A percentile compares a stretch with the other conserved stretches of the same genome.
Evolutionary conservation across 2,329 filamentous ascomycete species (phyloP).

Genomic region (Tolypocladium paradoxum): DNA sequence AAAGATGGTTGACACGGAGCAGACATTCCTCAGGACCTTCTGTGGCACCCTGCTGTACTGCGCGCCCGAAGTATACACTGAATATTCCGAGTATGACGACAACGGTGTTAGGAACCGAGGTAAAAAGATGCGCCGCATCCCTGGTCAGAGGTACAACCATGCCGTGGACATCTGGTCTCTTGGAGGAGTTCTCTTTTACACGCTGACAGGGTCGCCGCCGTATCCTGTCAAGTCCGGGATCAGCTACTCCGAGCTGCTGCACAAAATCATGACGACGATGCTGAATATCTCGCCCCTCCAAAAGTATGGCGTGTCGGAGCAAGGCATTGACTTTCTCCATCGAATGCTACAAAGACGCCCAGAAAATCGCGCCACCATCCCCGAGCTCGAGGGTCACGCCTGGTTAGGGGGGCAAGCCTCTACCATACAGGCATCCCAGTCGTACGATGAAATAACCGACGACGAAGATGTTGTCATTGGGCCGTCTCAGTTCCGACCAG

Average conservation of each 20-base stretch:
- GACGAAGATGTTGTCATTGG: conserved; percentile 45
- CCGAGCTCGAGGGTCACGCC: conserved; percentile 56
- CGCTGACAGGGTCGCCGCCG: conserved; percentile 69
- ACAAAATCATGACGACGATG: conserved; percentile 72
- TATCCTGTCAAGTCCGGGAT: conserved; percentile 70
- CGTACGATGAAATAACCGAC: conserved; percentile 52
- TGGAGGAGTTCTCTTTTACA: conserved; percentile 81
- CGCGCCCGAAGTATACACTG: conserved; percentile 89
- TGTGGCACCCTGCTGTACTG: conserved; percentile 94
- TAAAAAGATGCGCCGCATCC: conserved; percentile 49
- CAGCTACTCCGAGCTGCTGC: conserved; percentile 67
- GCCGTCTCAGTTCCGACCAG: conserved; percentile 45
- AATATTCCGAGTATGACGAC: conserved; percentile 58
- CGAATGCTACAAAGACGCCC: conserved; percentile 79
- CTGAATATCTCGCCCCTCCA: conserved; percentile 57
- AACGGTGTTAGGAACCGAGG: conserved; percentile 51
- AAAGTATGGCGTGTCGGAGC: conserved; percentile 45
- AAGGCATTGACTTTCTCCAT: conserved; percentile 62
- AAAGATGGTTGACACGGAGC: conserved; percentile 81
- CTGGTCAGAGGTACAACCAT: conserved; percentile 67
- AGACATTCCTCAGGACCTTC: conserved; percentile 91
- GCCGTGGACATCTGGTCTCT: conserved; percentile 96
- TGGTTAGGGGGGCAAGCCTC: conserved; percentile 50
- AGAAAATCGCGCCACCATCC: conserved; percentile 61
- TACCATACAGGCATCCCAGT: conserved; percentile 27